Evolutionary conservation across 331 rosid genomes (phyloP).

Genomic region (Malus hybrid): DNA sequence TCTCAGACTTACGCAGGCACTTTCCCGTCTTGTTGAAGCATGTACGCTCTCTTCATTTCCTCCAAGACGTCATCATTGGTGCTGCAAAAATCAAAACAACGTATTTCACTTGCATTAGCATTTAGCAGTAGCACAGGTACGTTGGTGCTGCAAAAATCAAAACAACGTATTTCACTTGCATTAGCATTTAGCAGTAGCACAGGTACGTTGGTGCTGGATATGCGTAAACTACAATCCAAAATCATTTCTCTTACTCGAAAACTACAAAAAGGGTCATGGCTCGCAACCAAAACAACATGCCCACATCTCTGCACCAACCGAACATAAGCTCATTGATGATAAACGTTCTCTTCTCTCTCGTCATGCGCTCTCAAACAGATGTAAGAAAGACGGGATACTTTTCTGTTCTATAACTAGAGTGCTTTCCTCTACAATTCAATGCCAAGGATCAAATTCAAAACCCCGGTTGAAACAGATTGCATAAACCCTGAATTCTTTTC

Average conservation of each 20-base stretch:
- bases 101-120: neutral
- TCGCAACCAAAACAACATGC: neutral
- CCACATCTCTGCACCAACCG: neutral
- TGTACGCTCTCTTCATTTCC: slow-evolving; percentile 80
- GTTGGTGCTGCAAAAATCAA: neutral
- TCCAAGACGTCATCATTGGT: slow-evolving; percentile 74
- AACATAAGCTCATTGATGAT: neutral
- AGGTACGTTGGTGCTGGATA: neutral
- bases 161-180: neutral
- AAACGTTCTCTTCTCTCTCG: neutral
- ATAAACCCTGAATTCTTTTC: neutral
- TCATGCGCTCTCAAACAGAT: neutral
- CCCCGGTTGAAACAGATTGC: neutral
- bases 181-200: neutral
- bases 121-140: neutral
- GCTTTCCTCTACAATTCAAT: neutral
- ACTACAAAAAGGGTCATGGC: neutral
- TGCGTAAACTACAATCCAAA: neutral
- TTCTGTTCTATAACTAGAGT: neutral
- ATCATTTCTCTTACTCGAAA: neutral
- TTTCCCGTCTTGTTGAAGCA: slow-evolving; percentile 42
- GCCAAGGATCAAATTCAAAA: neutral
- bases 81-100: slow-evolving; percentile 29
- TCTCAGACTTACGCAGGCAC: slow-evolving; percentile 31
- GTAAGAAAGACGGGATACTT: neutral